Evolutionary conservation across 2,329 filamentous ascomycete species (phyloP).

Genomic region (Pyrenophora seminiperda): DNA sequence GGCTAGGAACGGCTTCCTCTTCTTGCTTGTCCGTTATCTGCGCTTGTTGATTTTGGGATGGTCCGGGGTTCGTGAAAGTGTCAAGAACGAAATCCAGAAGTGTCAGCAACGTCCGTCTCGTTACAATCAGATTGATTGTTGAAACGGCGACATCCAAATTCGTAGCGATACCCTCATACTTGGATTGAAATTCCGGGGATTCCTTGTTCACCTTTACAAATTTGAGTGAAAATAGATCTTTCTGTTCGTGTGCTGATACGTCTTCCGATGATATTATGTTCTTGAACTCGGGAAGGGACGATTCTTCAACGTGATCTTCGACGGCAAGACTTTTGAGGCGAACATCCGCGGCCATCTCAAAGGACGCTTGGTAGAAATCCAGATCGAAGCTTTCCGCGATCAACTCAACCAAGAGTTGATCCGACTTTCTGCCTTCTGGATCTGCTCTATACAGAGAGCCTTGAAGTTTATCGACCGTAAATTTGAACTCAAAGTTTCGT

Average conservation of each 20-base stretch:
- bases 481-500: slow-evolving; percentile 93
- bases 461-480: slow-evolving; percentile 91
- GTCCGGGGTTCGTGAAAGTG: slow-evolving; percentile 76
- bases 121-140: slow-evolving; percentile 95
- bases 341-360: slow-evolving; percentile 92
- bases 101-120: slow-evolving; percentile 87
- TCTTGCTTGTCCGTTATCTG: slow-evolving; percentile 39
- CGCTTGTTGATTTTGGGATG: slow-evolving; percentile 48
- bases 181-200: slow-evolving; percentile 89
- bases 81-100: slow-evolving; percentile 91
- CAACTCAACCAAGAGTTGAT: slow-evolving; percentile 85
- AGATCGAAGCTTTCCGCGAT: slow-evolving; percentile 88
- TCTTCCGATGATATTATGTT: slow-evolving; percentile 95
- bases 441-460: slow-evolving; percentile 91
- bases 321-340: slow-evolving; percentile 84
- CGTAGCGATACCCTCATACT: slow-evolving; percentile 91
- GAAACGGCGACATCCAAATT: slow-evolving; percentile 91
- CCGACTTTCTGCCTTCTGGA: slow-evolving; percentile 73
- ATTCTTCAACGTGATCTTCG: slow-evolving; percentile 91
- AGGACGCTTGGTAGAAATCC: slow-evolving; percentile 84
- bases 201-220: slow-evolving; percentile 87
- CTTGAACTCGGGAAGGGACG: slow-evolving; percentile 88
- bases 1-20: slow-evolving; percentile 47
- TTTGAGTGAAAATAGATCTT: slow-evolving; percentile 83
- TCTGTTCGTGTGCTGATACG: slow-evolving; percentile 69